Conservation (phyloP, 2,329 filamentous ascomycete species). For the Zalaria obscura region DNA sequence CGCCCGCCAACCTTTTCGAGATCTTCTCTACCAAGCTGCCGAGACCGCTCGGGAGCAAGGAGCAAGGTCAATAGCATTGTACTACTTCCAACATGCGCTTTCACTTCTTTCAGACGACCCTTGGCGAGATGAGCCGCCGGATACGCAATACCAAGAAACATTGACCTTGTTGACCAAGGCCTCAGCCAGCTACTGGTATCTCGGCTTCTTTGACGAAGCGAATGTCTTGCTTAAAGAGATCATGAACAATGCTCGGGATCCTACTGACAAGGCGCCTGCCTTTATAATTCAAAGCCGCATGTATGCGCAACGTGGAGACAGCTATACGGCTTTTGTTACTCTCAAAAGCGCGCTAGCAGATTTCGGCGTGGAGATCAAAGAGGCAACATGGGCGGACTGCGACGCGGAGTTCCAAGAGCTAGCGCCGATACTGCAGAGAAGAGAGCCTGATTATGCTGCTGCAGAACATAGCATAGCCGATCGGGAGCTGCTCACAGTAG, state of each 20-base stretch:
- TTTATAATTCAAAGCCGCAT: conserved; percentile 75
- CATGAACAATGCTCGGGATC: conserved; percentile 53
- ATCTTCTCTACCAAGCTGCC: conserved; percentile 66
- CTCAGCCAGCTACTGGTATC: conserved; percentile 71
- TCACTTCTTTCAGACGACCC: conserved; percentile 64
- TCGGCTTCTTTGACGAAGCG: conserved; percentile 56
- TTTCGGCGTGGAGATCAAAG: conserved; percentile 52
- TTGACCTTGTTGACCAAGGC: conserved; percentile 64
- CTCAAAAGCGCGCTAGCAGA: conserved; percentile 58
- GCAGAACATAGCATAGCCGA: conserved; percentile 16
- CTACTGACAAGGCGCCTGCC: conserved; percentile 69
- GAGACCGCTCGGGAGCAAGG: conserved; percentile 68
- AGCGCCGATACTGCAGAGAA: conserved; percentile 15
- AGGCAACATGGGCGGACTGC: conserved; percentile 59
- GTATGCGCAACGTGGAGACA: conserved; percentile 59
- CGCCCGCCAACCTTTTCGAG: conserved; percentile 40
- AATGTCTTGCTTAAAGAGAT: conserved; percentile 54
- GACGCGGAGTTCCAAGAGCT: conserved; percentile 54
- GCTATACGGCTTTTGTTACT: conserved; percentile 50
- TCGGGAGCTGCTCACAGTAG: conserved; percentile 45
- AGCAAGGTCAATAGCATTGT: conserved; percentile 65
- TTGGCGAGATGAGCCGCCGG: conserved; percentile 51
- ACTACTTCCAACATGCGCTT: conserved; percentile 67
- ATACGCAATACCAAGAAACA: conserved; percentile 78
- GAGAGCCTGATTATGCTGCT: conserved; percentile 33